Conservation (phyloP, 176 grass and related monocot species). For the Hordeum marinum region DNA sequence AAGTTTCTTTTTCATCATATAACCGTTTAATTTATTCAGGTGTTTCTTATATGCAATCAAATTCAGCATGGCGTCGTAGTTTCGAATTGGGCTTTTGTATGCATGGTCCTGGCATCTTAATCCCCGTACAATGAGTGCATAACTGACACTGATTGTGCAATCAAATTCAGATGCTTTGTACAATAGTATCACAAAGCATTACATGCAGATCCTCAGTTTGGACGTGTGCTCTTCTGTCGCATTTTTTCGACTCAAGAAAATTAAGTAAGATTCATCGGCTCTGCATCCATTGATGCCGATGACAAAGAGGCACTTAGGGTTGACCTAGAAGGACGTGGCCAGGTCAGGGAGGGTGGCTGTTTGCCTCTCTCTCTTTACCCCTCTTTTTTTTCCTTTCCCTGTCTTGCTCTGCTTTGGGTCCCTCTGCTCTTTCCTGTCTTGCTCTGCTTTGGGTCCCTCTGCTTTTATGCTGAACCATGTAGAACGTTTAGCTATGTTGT, state of each 20-base stretch:
- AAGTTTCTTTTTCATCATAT: no score
- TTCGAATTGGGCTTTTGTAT: no score
- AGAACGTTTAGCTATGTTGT: neutral
- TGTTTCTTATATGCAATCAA: no score
- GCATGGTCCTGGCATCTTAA: no score
- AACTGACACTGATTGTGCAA: no score
- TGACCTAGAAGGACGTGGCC: conserved; percentile 31
- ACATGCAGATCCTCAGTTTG: no score
- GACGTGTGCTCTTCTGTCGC: neutral
- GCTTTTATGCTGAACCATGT: neutral
- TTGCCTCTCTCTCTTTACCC: conserved; percentile 2
- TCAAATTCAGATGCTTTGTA: no score
- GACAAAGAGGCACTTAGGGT: conserved; percentile 71
- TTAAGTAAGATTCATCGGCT: neutral
- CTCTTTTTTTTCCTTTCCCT: neutral
- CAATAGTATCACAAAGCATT: no score
- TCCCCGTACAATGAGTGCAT: no score
- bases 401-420: neutral
- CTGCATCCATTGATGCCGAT: conserved; percentile 60
- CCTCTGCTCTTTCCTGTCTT: neutral
- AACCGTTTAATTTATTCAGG: no score
- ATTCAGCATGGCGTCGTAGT: no score
- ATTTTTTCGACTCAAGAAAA: neutral
- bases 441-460: neutral
- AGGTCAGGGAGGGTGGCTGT: conserved; percentile 41